These are phyloP conservation scores for Coniosporium apollinis DNA, from an alignment of 495 filamentous ascomycete species.

Conservation along the genomic window DNA sequence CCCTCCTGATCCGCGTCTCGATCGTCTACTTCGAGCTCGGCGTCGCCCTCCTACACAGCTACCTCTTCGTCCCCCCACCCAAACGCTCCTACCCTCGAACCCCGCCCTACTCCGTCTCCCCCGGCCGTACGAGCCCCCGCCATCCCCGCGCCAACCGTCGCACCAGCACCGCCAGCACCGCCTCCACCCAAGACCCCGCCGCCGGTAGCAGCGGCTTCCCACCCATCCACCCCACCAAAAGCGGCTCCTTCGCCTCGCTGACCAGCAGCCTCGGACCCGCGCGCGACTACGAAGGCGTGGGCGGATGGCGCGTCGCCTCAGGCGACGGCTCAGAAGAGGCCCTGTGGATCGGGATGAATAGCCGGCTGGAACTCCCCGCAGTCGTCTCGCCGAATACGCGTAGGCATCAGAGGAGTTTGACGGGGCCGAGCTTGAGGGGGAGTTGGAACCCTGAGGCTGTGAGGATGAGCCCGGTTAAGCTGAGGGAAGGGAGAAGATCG, in stretches of 20 bases:
- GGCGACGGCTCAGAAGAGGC: slow-evolving; percentile 40
- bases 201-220: background rate
- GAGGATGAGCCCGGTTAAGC: slow-evolving; percentile 9
- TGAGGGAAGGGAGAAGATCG: no score
- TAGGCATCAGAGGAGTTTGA: slow-evolving; percentile 11
- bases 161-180: slow-evolving; percentile 8
- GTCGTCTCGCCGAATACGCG: slow-evolving; percentile 3
- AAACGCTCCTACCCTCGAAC: slow-evolving; percentile 1
- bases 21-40: slow-evolving; percentile 56
- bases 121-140: slow-evolving; percentile 11
- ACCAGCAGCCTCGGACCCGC: slow-evolving; percentile 22
- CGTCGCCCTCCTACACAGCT: slow-evolving; percentile 39
- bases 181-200: slow-evolving; percentile 9
- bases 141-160: slow-evolving; percentile 8
- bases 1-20: slow-evolving; percentile 46
- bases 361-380: slow-evolving; percentile 48
- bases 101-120: slow-evolving; percentile 5
- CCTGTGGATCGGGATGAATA: slow-evolving; percentile 59
- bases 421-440: slow-evolving; percentile 9
- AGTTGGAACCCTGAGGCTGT: slow-evolving; percentile 11
- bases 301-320: slow-evolving; percentile 54
- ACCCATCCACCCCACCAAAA: slow-evolving; percentile 9
- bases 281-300: slow-evolving; percentile 74
- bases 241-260: slow-evolving; percentile 14
- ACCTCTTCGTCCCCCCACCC: slow-evolving; percentile 27